Evolutionary conservation across 2,329 filamentous ascomycete species (phyloP).

Genomic region (Apiospora marii): DNA sequence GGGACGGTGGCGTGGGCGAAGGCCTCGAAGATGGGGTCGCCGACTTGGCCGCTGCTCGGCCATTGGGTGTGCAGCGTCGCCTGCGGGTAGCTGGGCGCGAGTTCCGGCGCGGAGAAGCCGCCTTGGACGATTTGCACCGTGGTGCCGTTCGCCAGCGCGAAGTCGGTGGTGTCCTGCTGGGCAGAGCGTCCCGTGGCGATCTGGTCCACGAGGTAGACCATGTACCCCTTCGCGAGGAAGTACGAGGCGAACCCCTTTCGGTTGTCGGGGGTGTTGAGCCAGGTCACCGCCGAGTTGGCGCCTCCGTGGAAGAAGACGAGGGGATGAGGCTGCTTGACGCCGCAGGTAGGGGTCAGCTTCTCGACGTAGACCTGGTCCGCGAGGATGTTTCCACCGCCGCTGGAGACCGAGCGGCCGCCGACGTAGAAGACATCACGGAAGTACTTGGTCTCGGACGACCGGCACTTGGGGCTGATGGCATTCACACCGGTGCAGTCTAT

Average conservation of each 20-base stretch:
- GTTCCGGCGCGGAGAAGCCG: slow-evolving; percentile 39
- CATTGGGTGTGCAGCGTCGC: slow-evolving; percentile 44
- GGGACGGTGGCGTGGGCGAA: slow-evolving; percentile 55
- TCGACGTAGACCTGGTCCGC: slow-evolving; percentile 43
- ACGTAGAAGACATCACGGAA: slow-evolving; percentile 41
- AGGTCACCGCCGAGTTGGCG: slow-evolving; percentile 41
- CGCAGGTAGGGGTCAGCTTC: slow-evolving; percentile 39
- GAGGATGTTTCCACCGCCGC: slow-evolving; percentile 35
- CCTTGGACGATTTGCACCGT: slow-evolving; percentile 37
- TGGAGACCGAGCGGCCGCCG: slow-evolving; percentile 38
- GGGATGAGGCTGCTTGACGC: slow-evolving; percentile 35
- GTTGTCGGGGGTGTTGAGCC: slow-evolving; percentile 50
- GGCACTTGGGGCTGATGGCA: slow-evolving; percentile 27
- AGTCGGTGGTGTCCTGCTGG: slow-evolving; percentile 40
- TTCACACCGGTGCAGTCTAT: slow-evolving; percentile 27
- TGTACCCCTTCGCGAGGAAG: slow-evolving; percentile 49
- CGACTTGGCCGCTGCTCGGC: slow-evolving; percentile 42
- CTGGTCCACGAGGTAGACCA: slow-evolving; percentile 51
- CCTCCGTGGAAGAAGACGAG: slow-evolving; percentile 44
- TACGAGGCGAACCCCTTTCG: slow-evolving; percentile 51
- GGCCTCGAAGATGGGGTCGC: slow-evolving; percentile 55
- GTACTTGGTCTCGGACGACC: slow-evolving; percentile 25
- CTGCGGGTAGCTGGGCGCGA: slow-evolving; percentile 41
- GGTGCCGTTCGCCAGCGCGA: slow-evolving; percentile 34
- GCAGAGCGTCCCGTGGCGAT: slow-evolving; percentile 44